A percentile compares a stretch with the other conserved stretches of the same genome.
Conservation (phyloP, 352 stramenopile genomes). For the Pythium oligandrum region DNA sequence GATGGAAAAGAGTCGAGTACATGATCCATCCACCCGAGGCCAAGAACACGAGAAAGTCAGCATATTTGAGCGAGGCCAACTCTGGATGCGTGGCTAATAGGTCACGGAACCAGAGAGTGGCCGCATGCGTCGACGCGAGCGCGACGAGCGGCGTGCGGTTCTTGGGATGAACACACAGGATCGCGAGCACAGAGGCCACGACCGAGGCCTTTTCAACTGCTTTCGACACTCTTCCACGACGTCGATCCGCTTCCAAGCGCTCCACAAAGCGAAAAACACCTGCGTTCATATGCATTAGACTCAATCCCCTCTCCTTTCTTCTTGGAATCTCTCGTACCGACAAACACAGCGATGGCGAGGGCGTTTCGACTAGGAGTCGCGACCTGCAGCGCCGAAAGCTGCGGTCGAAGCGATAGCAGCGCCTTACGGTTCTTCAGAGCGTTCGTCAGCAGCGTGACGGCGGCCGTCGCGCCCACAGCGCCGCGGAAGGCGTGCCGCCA, state of each 20-base stretch:
- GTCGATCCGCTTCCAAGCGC: conserved; percentile 5
- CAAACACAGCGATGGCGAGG: conserved; percentile 47
- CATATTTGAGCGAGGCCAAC: conserved; percentile 19
- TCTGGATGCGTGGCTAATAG: conserved; percentile 27
- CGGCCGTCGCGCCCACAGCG: conserved; percentile 20
- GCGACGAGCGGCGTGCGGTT: conserved; percentile 46
- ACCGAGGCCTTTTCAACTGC: conserved; percentile 17
- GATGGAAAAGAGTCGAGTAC: conserved; percentile 53
- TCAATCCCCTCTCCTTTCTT: neutral
- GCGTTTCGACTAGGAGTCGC: conserved; percentile 34
- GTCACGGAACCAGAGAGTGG: conserved; percentile 28
- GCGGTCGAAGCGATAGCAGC: conserved; percentile 10
- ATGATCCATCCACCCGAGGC: conserved; percentile 51
- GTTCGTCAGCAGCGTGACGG: conserved; percentile 18
- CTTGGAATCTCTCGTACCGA: conserved; percentile 27
- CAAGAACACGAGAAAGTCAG: conserved; percentile 53
- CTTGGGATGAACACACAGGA: conserved; percentile 27
- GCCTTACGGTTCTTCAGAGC: conserved; percentile 26
- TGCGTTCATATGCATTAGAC: conserved; percentile 6
- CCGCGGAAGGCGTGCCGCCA: conserved; percentile 30
- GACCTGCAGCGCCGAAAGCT: conserved; percentile 18
- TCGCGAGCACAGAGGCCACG: conserved; percentile 25
- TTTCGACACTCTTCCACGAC: neutral
- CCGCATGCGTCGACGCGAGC: conserved; percentile 43
- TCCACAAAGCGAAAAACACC: conserved; percentile 43